A percentile compares a stretch with the other conserved stretches of the same genome.
These are phyloP conservation scores for Pythium monospermum DNA, from an alignment of 352 stramenopile species.

Conservation along the genomic window DNA sequence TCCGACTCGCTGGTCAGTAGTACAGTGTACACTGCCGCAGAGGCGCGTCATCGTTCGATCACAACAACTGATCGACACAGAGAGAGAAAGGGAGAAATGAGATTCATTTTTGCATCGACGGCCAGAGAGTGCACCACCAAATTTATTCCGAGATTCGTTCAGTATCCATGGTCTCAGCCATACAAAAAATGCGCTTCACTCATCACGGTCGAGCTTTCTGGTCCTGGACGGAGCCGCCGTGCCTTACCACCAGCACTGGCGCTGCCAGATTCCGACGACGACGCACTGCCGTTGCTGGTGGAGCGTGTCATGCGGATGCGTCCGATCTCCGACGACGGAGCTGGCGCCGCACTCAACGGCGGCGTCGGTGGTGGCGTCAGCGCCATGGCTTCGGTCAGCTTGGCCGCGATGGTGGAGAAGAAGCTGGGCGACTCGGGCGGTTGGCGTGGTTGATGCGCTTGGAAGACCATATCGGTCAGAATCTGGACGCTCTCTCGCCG, in stretches of 20 bases:
- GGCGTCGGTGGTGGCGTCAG: neutral
- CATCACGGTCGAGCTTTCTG: slow-evolving; percentile 10
- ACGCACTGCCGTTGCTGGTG: slow-evolving; percentile 10
- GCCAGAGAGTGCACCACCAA: too few species aligned
- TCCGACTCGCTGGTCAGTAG: too few species aligned
- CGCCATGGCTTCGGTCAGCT: slow-evolving; percentile 5
- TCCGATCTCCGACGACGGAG: too few species aligned
- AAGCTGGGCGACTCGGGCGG: slow-evolving; percentile 5
- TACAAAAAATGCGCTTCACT: slow-evolving; percentile 22
- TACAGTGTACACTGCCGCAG: too few species aligned
- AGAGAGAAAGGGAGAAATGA: neutral
- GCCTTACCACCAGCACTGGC: neutral
- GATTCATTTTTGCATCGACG: neutral
- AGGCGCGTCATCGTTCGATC: too few species aligned
- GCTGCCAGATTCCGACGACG: slow-evolving; percentile 12
- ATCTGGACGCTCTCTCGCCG: slow-evolving; percentile 27
- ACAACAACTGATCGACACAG: neutral
- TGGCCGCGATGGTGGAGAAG: slow-evolving; percentile 14
- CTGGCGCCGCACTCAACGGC: neutral
- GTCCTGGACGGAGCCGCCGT: slow-evolving; percentile 1
- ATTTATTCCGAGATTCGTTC: too few species aligned
- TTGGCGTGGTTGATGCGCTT: slow-evolving; percentile 15
- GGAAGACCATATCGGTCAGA: slow-evolving; percentile 31
- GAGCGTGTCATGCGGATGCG: slow-evolving; percentile 6
- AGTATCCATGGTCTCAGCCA: slow-evolving; percentile 3